phyloP scores from a whole-genome alignment of 768 basidiomycete genomes.

The Coprinopsis marcescibilis region DNA sequence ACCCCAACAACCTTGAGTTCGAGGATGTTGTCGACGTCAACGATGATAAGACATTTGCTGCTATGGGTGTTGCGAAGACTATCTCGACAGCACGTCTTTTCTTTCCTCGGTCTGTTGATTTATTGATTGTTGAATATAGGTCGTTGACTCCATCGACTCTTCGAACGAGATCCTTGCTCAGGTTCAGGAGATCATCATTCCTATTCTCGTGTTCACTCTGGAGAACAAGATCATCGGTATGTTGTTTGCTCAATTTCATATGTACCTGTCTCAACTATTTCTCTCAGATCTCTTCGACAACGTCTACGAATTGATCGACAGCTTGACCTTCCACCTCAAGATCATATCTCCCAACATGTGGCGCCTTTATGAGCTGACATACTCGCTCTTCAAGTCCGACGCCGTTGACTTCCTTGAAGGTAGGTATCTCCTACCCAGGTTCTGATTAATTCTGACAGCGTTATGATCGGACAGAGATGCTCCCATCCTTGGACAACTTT shows the following conservation, averaged over 20 bases:
- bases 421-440: constrained; percentile 24
- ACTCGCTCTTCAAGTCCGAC: constrained; percentile 75
- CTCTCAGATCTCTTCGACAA: constrained; percentile 76
- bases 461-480: constrained; percentile 61
- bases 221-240: constrained; percentile 72
- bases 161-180: constrained; percentile 71
- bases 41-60: constrained; percentile 82
- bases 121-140: too few relatives aligned
- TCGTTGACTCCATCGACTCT: constrained; percentile 69
- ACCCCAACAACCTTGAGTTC: constrained; percentile 41
- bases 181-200: constrained; percentile 77
- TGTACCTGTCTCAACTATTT: constrained; percentile 3
- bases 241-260: constrained; percentile 16
- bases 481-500: constrained; percentile 84
- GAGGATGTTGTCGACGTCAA: constrained; percentile 55
- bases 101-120: too few relatives aligned
- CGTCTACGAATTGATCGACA: constrained; percentile 82
- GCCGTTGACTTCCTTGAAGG: constrained; percentile 87
- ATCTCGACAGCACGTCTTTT: too few relatives aligned
- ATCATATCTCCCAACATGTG: constrained; percentile 78
- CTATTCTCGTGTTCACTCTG: constrained; percentile 70
- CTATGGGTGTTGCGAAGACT: constrained; percentile 85
- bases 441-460: neutral
- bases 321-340: constrained; percentile 74
- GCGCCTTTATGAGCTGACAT: constrained; percentile 81